phyloP scores from a whole-genome alignment of 495 filamentous ascomycete species.

The Aspergillus steynii region DNA sequence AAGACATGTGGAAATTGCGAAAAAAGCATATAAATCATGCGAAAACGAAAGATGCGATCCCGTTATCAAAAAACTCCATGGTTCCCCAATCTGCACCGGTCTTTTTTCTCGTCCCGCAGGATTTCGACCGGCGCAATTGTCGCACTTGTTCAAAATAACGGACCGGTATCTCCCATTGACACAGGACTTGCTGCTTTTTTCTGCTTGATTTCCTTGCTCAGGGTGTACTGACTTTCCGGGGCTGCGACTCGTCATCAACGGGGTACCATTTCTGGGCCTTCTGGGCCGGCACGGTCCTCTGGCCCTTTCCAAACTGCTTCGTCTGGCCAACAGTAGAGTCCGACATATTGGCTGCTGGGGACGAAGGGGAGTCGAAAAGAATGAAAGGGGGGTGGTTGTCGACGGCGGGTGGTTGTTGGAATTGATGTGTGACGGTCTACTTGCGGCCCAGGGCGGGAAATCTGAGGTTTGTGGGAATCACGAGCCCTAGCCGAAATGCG shows the following conservation, averaged over 20 bases:
- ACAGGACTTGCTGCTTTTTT: constrained; percentile 20
- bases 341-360: constrained; percentile 64
- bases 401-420: constrained; percentile 50
- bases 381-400: constrained; percentile 44
- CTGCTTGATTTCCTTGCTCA: constrained; percentile 18
- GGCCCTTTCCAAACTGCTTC: constrained; percentile 98
- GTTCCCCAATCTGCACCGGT: constrained; percentile 14
- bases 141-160: constrained; percentile 32
- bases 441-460: constrained; percentile 35
- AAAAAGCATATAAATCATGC: constrained; percentile 10
- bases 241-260: constrained; percentile 85
- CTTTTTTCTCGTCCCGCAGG: constrained; percentile 8
- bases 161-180: constrained; percentile 27
- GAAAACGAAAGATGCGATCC: constrained; percentile 21
- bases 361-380: constrained; percentile 42
- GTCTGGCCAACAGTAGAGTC: constrained; percentile 59
- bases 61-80: constrained; percentile 19
- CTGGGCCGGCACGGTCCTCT: constrained; percentile 82
- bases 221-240: constrained; percentile 79
- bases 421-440: constrained; percentile 35
- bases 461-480: constrained; percentile 37
- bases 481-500: constrained; percentile 40
- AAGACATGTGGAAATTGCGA: not conserved
- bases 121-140: constrained; percentile 30
- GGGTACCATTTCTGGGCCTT: constrained; percentile 99